A percentile compares a stretch with the other conserved stretches of the same genome.
These are phyloP conservation scores for Pestalotiopsis fici DNA, from an alignment of 2,329 filamentous ascomycete species.

Conservation along the genomic window DNA sequence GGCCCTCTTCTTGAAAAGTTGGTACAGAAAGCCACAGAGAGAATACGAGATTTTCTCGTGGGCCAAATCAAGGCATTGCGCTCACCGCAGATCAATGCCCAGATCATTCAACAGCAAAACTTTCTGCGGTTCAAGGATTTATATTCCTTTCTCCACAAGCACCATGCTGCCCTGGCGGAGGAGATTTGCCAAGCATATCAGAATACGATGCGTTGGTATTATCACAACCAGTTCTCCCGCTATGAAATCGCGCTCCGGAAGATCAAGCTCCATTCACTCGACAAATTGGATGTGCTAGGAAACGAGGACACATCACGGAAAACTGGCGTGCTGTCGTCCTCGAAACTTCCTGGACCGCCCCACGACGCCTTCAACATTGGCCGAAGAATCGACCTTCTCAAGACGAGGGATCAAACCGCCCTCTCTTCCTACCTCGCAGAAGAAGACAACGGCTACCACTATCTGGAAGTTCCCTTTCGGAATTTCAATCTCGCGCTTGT, in stretches of 20 bases:
- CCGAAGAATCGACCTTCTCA: slow-evolving; percentile 80
- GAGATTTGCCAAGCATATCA: slow-evolving; percentile 93
- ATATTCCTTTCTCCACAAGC: slow-evolving; percentile 79
- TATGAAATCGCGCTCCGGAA: slow-evolving; percentile 85
- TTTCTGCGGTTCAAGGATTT: slow-evolving; percentile 88
- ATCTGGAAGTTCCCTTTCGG: slow-evolving; percentile 86
- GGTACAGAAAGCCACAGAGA: slow-evolving; percentile 86
- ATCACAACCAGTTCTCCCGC: slow-evolving; percentile 84
- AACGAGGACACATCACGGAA: slow-evolving; percentile 73
- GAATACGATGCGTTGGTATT: slow-evolving; percentile 99
- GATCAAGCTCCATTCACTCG: slow-evolving; percentile 79
- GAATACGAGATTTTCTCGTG: slow-evolving; percentile 92
- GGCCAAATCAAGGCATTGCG: slow-evolving; percentile 91
- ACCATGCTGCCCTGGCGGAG: slow-evolving; percentile 80
- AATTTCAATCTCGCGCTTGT: slow-evolving; percentile 93
- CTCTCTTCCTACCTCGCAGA: slow-evolving; percentile 88
- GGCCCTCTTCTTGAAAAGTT: slow-evolving; percentile 84
- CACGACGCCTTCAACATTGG: slow-evolving; percentile 92
- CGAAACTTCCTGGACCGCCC: slow-evolving; percentile 54
- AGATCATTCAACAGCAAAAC: slow-evolving; percentile 92
- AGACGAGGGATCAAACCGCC: slow-evolving; percentile 71
- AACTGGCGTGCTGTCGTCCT: slow-evolving; percentile 55
- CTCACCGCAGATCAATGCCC: slow-evolving; percentile 94
- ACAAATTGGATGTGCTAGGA: slow-evolving; percentile 81
- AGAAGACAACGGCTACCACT: slow-evolving; percentile 83